phyloP scores from a whole-genome alignment of 2,329 filamentous ascomycete genomes.

The Leptosphaerulina australis region DNA sequence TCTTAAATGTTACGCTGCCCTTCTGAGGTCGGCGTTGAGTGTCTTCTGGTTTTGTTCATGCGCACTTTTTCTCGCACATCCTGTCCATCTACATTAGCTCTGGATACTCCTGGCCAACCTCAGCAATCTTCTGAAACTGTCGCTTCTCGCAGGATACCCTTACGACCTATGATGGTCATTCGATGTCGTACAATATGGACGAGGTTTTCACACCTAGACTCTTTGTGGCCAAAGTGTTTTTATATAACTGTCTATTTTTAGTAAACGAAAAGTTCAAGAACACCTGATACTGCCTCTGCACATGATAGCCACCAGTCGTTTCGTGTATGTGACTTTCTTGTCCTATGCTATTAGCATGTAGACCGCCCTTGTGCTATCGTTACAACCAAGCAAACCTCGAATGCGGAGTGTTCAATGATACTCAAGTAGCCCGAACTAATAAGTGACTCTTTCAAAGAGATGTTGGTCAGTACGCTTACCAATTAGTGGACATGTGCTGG shows the following conservation, averaged over 20 bases:
- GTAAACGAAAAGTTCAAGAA: slow-evolving; percentile 24
- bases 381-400: no score
- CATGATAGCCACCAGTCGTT: no score
- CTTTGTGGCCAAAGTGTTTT: slow-evolving; percentile 30
- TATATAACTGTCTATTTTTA: slow-evolving; percentile 38
- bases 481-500: no score
- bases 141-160: slow-evolving; percentile 33
- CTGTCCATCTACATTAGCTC: slow-evolving; percentile 23
- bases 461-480: no score
- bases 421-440: no score
- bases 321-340: background rate
- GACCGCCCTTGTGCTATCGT: no score
- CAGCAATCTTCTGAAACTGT: slow-evolving; percentile 25
- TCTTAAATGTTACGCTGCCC: slow-evolving; percentile 19
- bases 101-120: slow-evolving; percentile 25
- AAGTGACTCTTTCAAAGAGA: no score
- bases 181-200: slow-evolving; percentile 23
- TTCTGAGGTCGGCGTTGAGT: slow-evolving; percentile 20
- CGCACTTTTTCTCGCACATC: slow-evolving; percentile 30
- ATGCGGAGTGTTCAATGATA: no score
- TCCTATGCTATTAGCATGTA: no score
- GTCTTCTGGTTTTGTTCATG: slow-evolving; percentile 21
- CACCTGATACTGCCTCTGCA: background rate
- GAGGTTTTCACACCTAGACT: slow-evolving; percentile 23
- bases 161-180: slow-evolving; percentile 25